Evolutionary conservation across 2,329 filamentous ascomycete species (phyloP), one percentile per base, ranked within the genome.

Genomic region (Claviceps sp.): DNA sequence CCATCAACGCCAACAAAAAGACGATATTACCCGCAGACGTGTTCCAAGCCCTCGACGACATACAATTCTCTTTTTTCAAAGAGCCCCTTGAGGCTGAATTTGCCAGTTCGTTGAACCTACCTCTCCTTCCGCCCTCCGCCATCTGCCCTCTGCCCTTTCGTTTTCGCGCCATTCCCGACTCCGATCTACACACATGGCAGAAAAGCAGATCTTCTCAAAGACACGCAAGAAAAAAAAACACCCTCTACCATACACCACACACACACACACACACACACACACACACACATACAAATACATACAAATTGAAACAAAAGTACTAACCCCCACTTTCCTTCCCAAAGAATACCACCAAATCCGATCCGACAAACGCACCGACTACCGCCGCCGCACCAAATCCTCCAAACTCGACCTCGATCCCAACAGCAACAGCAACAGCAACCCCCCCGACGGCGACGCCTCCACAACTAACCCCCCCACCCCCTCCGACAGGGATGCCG

Each of bases 1-100:
- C 86, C 6, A 66, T 75, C 50, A 70, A 70, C 48, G 75, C 76
- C n/a, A 78, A 78, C 63, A 86, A 88, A 64, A 90, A 90, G 71
- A 91, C 86, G 0, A 85, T 93, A 59, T 77, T 80, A 60, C 85
- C 86, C 0, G 75, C 77, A 42, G 86, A 91, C 63, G 85, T 93
- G 42, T 82, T 90, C 62, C 81, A 82, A 48, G 86, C 86, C 0
- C 74, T 93, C 47, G 81, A 85, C n/a, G 83, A 87, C 40, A 78
- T 83, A 47, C 87, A 91, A 64, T 87, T 87, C 48, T 75, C 74
- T n/a, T 89, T 90, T 63, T 72, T 88, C 52, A 77, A 79, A 14
- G 72, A 72, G 52, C 74, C 81, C 37, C 71, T 91, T 37, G 84
- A 91, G 66, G 83, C 81, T 5, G 87, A 91, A 66, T 84, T 89